phyloP scores from a whole-genome alignment of 306 rosid species.

The Dryas alaskensis region DNA sequence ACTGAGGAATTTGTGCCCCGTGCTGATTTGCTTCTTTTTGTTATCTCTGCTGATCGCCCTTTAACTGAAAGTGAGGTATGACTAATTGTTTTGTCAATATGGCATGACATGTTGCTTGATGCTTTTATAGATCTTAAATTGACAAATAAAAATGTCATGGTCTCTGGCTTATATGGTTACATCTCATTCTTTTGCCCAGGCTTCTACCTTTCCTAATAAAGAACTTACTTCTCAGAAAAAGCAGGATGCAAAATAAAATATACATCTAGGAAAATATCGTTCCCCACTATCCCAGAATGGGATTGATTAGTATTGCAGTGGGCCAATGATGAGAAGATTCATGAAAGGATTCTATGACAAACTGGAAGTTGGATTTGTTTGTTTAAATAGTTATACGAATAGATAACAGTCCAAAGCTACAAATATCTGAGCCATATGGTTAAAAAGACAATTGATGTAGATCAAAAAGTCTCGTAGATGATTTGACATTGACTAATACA shows the following conservation, averaged over 20 bases:
- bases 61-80: slow-evolving; percentile 96
- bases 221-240: not conserved
- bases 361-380: not conserved
- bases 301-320: not conserved
- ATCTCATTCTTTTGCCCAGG: slow-evolving; percentile 1
- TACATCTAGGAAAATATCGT: not conserved
- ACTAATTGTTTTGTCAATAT: slow-evolving; percentile 6
- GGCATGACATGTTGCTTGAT: not conserved
- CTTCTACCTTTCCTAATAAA: not conserved
- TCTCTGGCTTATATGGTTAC: not conserved
- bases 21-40: slow-evolving; percentile 93
- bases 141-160: not conserved
- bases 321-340: not conserved
- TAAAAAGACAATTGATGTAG: not conserved
- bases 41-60: slow-evolving; percentile 95
- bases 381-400: not conserved
- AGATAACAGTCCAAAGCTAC: not conserved
- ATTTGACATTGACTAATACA: not conserved
- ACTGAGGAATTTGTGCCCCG: slow-evolving; percentile 99
- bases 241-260: not conserved
- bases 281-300: not conserved
- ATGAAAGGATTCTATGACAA: not conserved
- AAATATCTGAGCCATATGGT: not conserved
- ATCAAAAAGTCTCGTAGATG: not conserved
- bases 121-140: not conserved